Evolutionary conservation across 352 stramenopile species (phyloP), one percentile per base, ranked within the genome.

Genomic region (Phytophthora litchii): DNA sequence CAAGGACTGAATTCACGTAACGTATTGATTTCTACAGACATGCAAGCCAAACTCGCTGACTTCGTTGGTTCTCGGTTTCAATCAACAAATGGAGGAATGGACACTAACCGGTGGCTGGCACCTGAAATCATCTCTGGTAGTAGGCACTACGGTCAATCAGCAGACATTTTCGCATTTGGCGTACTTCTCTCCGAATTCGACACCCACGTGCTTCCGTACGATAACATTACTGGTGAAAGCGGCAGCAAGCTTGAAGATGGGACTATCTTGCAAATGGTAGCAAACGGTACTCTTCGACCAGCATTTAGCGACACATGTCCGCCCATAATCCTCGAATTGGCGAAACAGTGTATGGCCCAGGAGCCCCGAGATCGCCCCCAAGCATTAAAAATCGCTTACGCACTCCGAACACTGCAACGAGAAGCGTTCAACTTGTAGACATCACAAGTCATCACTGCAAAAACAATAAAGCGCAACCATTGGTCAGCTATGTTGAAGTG

Each of bases 181-280:
- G 74, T 89, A 12, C 64, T 89, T 34, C 64, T 89, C 14, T 76
- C 76, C 1, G 79, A 87, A 60, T 67, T 89, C 12, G 79, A 89
- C 36, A 87, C 79, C 2, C 78, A 65, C 25, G 38, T 52, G 19
- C 50, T 84, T 25, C 79, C 79, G 29, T 87, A 83, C 51, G 54
- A 68, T 12, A 60, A 75, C 19, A 47, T 51, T n/a, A 12, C 35
- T 8, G 47, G 20, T 8, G 7, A 42, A 1, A 54, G 25, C 23
- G 62, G 43, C 9, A 53, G 60, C 3, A 52, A 19, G 14, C 40
- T 83, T n/a, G 50, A 53, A 7, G 70, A 86, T n/a, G 59, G 67
- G 10, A 59, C 63, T 25, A 46, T 84, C 14, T 57, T 87, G 50
- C 68, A 67, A 19, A 68, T 51, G 20, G 51, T 87, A 3, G 56